phyloP scores from a whole-genome alignment of 768 basidiomycete species.

The Leccinum variicolor region DNA sequence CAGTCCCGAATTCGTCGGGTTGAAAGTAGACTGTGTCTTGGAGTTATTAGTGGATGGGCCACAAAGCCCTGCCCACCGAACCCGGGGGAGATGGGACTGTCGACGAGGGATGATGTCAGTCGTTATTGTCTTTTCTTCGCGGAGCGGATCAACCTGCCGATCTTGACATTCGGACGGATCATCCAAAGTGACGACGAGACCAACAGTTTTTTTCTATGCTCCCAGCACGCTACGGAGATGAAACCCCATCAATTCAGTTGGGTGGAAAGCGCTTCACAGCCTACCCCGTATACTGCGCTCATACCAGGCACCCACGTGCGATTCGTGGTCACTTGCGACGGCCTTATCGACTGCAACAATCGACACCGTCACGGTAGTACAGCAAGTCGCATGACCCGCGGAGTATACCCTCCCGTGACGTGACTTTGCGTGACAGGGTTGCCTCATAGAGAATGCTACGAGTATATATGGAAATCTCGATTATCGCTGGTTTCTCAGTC shows the following conservation, averaged over 20 bases:
- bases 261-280: neutral
- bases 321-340: neutral
- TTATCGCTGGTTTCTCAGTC: constrained; percentile 26
- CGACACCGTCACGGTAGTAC: neutral
- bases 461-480: constrained; percentile 36
- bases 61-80: neutral
- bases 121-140: constrained; percentile 1
- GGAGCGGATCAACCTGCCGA: neutral
- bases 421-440: neutral
- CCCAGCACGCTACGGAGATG: constrained; percentile 11
- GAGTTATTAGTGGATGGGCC: too few species aligned
- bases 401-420: neutral
- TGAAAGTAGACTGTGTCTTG: neutral
- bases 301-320: neutral
- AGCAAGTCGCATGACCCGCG: constrained; percentile 7
- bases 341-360: neutral
- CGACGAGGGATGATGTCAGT: constrained; percentile 6
- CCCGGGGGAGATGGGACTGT: neutral
- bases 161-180: constrained; percentile 14
- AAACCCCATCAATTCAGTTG: constrained; percentile 7
- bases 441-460: neutral
- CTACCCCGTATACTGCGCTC: neutral
- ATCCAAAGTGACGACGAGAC: neutral
- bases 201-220: neutral
- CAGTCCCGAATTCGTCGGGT: neutral